Base-by-base conservation (phyloP, 768 basidiomycete genomes). In the Myochromella boudieri region DNA sequence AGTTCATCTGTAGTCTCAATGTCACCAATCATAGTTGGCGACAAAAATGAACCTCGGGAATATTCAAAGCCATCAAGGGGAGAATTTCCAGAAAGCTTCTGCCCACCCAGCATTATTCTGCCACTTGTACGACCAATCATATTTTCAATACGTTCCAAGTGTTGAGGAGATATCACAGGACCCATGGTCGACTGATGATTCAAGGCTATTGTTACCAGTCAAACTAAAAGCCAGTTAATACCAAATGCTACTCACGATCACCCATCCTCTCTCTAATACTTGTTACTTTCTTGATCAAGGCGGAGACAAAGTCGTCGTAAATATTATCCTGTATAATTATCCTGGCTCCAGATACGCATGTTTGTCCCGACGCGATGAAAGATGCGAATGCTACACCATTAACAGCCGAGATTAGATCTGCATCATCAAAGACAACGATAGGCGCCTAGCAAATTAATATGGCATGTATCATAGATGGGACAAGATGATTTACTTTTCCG, bases 301-400 rank as follows among this genome's bases (percentile, higher is more conserved):
- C 60, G 6, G 62, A 56, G 70, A 91, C 73, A 64, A 93, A 92
- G 2, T 65, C 63, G 36, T 87, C 77, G 52, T 89, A 91, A 37
- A 92, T 74, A 7, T 65, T 61, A 33, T 81, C 77, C 46, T 92
- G 89, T 6, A 93, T 66, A 4, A 92, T 71, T 15, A 93, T 70
- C n/a, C 91, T 79, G 10, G 89, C 84, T n/a, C 89, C 91, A 1
- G 91, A 92, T n/a, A 93, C 85, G 49, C 91, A 92, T 7, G 91
- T 92, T 68, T 94, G 91, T 3, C 91, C 91, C 18, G 88, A 90
- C 1, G 91, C 91, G 40, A 94, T 71, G 56, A 93, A 94, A 1
- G 85, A 80, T 8, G 89, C 85, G 58, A 94, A 93, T 0, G 88
- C 85, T 5, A 80, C 80, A 14, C 91, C 91, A 52, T 93, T 92